Conservation (phyloP, 208 protist species). For the Acanthamoeba sp. region DNA sequence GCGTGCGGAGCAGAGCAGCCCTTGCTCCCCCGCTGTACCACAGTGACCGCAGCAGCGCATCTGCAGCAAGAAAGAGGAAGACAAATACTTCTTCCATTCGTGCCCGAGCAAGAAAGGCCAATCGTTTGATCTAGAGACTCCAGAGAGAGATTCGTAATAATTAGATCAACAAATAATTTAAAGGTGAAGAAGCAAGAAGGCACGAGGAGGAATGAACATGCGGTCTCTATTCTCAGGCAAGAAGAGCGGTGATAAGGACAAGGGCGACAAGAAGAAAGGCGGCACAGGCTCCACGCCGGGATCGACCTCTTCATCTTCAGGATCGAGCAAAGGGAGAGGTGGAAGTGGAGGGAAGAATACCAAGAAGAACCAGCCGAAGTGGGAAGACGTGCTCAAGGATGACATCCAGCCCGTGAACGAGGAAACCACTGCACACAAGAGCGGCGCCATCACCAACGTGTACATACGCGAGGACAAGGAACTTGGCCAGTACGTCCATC, state of each 20-base stretch:
- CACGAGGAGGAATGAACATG: conserved; percentile 25
- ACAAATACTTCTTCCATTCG: no score
- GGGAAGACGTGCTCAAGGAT: conserved; percentile 5
- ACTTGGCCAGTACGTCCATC: conserved; percentile 17
- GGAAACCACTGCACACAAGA: conserved; percentile 40
- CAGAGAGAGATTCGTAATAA: background rate
- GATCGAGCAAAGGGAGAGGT: background rate
- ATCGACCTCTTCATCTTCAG: background rate
- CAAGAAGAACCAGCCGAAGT: conserved; percentile 32
- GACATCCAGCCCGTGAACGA: conserved; percentile 58
- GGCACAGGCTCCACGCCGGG: background rate
- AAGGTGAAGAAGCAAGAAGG: no score
- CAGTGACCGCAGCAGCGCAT: background rate
- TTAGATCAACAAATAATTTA: background rate
- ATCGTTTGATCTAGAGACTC: no score
- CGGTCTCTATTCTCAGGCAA: conserved; percentile 33
- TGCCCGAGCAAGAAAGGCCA: no score
- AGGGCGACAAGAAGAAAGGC: background rate
- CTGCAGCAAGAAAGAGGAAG: no score
- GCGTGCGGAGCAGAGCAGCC: background rate
- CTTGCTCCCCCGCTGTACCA: background rate
- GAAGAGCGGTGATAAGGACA: conserved; percentile 10
- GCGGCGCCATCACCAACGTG: conserved; percentile 33
- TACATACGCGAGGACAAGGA: conserved; percentile 52
- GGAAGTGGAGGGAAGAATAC: background rate